Percentiles rank a stretch among this genome's conserved stretches.
Evolutionary conservation across 805 yeast genomes (phyloP).

Genomic region (Starmerella vaccinii): DNA sequence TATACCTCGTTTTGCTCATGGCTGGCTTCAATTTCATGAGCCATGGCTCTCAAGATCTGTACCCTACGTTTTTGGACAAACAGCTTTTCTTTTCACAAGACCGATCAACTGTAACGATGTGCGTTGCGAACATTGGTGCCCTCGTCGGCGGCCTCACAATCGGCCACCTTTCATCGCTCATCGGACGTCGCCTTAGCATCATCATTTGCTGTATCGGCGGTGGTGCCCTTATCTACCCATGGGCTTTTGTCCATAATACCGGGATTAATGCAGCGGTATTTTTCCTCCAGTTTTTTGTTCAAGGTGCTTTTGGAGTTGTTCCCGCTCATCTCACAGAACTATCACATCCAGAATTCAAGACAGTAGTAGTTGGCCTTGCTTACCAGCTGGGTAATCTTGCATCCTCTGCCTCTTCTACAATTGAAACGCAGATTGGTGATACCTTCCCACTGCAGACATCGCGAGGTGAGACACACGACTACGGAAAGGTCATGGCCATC

Average conservation of each 20-base stretch:
- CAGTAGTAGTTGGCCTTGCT: conserved; percentile 51
- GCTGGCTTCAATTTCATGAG: conserved; percentile 62
- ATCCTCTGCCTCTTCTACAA: conserved; percentile 60
- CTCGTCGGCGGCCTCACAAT: conserved; percentile 51
- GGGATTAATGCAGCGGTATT: conserved; percentile 52
- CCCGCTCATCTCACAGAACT: conserved; percentile 59
- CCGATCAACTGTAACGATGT: conserved; percentile 48
- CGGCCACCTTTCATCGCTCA: conserved; percentile 47
- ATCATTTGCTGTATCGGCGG: conserved; percentile 37
- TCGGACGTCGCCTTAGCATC: conserved; percentile 54
- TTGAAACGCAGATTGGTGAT: conserved; percentile 53
- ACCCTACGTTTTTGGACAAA: conserved; percentile 49
- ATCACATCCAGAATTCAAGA: conserved; percentile 53
- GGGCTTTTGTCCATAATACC: conserved; percentile 40
- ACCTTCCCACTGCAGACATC: conserved; percentile 42
- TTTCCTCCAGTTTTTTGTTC: conserved; percentile 54
- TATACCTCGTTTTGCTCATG: conserved; percentile 51
- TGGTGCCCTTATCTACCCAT: conserved; percentile 54
- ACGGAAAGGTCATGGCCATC: conserved; percentile 62
- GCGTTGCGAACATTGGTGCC: conserved; percentile 59
- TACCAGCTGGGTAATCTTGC: conserved; percentile 69
- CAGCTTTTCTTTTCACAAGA: conserved; percentile 42
- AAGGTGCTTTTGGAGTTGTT: conserved; percentile 66
- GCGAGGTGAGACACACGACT: conserved; percentile 36
- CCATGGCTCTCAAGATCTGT: conserved; percentile 67